Conservation (phyloP, 1,284 basidiomycete species). For the Ustilago trichophora region DNA sequence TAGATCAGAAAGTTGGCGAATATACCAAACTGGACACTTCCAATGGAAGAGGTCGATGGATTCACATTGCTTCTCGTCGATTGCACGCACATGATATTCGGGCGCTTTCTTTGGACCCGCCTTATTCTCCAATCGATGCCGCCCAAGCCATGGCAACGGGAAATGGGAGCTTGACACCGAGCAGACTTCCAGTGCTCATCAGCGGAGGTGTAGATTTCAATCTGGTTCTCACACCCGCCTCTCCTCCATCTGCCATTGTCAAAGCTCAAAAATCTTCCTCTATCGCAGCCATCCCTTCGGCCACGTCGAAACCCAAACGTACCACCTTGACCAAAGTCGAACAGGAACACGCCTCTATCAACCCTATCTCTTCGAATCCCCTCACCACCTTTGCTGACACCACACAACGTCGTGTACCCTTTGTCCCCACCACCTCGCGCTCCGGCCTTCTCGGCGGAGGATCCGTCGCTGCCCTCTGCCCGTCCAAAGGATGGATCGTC, state of each 20-base stretch:
- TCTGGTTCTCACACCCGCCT: slow-evolving; percentile 81
- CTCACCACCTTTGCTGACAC: slow-evolving; percentile 82
- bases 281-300: slow-evolving; percentile 19
- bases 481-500: slow-evolving; percentile 76
- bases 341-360: slow-evolving; percentile 65
- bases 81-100: slow-evolving; percentile 96
- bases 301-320: slow-evolving; percentile 66
- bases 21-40: slow-evolving; percentile 75
- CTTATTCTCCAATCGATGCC: slow-evolving; percentile 68
- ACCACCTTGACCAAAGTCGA: slow-evolving; percentile 18
- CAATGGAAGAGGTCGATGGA: slow-evolving; percentile 73
- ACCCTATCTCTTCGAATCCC: slow-evolving; percentile 77
- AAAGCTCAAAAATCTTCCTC: slow-evolving; percentile 52
- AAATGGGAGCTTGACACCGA: background rate
- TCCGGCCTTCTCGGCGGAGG: slow-evolving; percentile 68
- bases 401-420: slow-evolving; percentile 79
- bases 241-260: slow-evolving; percentile 69
- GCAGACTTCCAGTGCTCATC: slow-evolving; percentile 79
- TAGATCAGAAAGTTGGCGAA: slow-evolving; percentile 92
- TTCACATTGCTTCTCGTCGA: slow-evolving; percentile 79
- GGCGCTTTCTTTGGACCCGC: slow-evolving; percentile 87
- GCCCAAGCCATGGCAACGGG: slow-evolving; percentile 17
- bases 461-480: slow-evolving; percentile 74
- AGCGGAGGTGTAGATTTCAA: slow-evolving; percentile 95
- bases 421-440: slow-evolving; percentile 67